Evolutionary conservation across 169 alveolate species (phyloP), one percentile per base, ranked within the genome.

Genomic region (Eimeria necatrix): DNA sequence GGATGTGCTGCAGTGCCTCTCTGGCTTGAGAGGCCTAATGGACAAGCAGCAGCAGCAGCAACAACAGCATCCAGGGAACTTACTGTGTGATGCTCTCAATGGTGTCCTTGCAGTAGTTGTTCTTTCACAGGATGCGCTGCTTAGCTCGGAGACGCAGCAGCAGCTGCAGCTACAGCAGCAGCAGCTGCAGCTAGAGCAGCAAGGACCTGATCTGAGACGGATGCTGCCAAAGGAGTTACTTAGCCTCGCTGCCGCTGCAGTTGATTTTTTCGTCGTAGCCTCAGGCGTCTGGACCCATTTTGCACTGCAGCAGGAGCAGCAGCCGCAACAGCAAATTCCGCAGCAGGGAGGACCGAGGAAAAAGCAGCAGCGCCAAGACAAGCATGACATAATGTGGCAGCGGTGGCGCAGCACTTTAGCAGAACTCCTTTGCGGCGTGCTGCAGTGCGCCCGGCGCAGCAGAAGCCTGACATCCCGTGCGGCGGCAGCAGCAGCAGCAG

Each of bases 391-490:
- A 5, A 8, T 53, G 53, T 81, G 90, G 90, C 59, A 24, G 51
- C 90, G 16, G 53, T 81, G 90, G 90, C 49, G 90, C 49, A 18
- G 22, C 52, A n/a, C 32, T 46, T 48, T 81, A 5, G 73, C 74
- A 4, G 90, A 81, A 46, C 70, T 81, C 10, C 73, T 81, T 0
- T 16, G 52, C 56, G n/a, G 61, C 52, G 46, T 81, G 90, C 90
- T 81, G 90, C 90, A 81, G 56, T 52, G 90, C n/a, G 90, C 61
- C 51, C n/a, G 73, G 90, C 70, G 73, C 70, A 51, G 90, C 90
- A 81, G 74, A 48, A 81, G 60, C 52, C 90, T 52, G 51, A 18
- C 61, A 12, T 18, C 70, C 10, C 61, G 24, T 49, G 70, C 88
- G 49, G 70, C 88, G 26, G 70, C 88, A 80, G 88, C 88, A 80